Conservation (phyloP, 768 basidiomycete species). For the Boletus rubescentipes region DNA sequence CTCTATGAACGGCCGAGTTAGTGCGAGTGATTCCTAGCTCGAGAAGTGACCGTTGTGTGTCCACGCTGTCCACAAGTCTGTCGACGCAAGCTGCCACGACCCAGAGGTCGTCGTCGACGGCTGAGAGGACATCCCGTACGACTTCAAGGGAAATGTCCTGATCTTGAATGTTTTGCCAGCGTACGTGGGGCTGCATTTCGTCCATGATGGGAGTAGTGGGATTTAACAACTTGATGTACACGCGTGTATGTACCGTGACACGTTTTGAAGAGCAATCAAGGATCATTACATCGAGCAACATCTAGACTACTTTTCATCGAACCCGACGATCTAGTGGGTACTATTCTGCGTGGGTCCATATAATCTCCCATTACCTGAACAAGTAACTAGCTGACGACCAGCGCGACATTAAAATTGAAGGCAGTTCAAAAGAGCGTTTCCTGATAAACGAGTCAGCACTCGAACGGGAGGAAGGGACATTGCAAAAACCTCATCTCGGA, state of each 20-base stretch:
- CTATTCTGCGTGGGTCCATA: slow-evolving; percentile 12
- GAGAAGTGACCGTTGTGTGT: slow-evolving; percentile 57
- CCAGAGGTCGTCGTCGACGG: slow-evolving; percentile 71
- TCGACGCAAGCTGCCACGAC: slow-evolving; percentile 72
- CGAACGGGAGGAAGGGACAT: not conserved
- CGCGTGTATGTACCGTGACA: not conserved
- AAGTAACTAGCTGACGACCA: slow-evolving; percentile 10
- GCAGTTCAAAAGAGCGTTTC: slow-evolving; percentile 70
- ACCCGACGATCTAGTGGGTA: slow-evolving; percentile 21
- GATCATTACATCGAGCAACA: slow-evolving; percentile 1
- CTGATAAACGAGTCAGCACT: slow-evolving; percentile 36
- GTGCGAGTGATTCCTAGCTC: slow-evolving; percentile 65
- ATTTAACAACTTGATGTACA: not conserved
- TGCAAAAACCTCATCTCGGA: slow-evolving; percentile 83
- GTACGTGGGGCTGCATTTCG: slow-evolving; percentile 38
- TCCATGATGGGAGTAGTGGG: slow-evolving; percentile 33
- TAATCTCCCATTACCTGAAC: slow-evolving; percentile 22
- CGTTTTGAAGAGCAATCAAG: not conserved
- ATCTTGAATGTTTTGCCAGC: slow-evolving; percentile 60
- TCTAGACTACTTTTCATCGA: slow-evolving; percentile 32
- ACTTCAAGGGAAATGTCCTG: slow-evolving; percentile 52
- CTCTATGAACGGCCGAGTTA: slow-evolving; percentile 44
- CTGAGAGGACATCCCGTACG: slow-evolving; percentile 47
- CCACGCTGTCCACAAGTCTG: slow-evolving; percentile 57
- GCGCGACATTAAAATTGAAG: not conserved